Percentiles rank a stretch among this genome's conserved stretches.
Conservation (phyloP, 352 stramenopile species). For the Thraustochytrium striatum region DNA sequence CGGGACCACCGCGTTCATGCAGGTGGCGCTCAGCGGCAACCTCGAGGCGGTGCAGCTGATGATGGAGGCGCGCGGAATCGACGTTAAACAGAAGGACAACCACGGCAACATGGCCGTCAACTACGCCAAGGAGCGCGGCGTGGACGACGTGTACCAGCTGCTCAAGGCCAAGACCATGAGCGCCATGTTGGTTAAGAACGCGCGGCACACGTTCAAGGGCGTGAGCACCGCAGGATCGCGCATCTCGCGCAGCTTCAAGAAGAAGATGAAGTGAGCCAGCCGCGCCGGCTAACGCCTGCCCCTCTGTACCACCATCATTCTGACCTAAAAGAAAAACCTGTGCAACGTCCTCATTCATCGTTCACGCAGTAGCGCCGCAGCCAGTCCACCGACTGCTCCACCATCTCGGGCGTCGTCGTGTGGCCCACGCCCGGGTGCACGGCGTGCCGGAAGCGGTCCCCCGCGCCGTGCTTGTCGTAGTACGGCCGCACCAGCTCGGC, state of each 20-base stretch:
- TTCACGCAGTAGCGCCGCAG: too few relatives aligned
- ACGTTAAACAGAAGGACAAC: conserved; percentile 46
- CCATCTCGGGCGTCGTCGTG: not conserved
- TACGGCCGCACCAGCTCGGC: not conserved
- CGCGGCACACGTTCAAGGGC: too few relatives aligned
- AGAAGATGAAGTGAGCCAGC: too few relatives aligned
- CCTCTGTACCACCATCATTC: too few relatives aligned
- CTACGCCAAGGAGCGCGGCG: conserved; percentile 44
- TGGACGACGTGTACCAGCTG: conserved; percentile 42
- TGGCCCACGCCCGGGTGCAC: not conserved
- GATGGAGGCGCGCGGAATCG: not conserved
- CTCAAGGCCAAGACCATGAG: conserved; percentile 40
- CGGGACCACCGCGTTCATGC: conserved; percentile 39
- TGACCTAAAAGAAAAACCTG: too few relatives aligned
- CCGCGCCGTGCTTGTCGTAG: not conserved
- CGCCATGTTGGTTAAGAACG: conserved; percentile 30
- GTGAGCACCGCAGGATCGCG: too few relatives aligned
- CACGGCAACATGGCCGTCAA: conserved; percentile 25
- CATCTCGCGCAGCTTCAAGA: too few relatives aligned
- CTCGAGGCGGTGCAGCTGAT: conserved; percentile 42
- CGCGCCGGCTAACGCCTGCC: too few relatives aligned
- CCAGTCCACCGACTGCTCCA: conserved; percentile 1
- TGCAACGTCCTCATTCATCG: too few relatives aligned
- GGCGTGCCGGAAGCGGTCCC: not conserved
- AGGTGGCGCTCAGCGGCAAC: conserved; percentile 45